Conservation (phyloP, 1,139 yeast genomes). For the Candida labiduridarum region DNA sequence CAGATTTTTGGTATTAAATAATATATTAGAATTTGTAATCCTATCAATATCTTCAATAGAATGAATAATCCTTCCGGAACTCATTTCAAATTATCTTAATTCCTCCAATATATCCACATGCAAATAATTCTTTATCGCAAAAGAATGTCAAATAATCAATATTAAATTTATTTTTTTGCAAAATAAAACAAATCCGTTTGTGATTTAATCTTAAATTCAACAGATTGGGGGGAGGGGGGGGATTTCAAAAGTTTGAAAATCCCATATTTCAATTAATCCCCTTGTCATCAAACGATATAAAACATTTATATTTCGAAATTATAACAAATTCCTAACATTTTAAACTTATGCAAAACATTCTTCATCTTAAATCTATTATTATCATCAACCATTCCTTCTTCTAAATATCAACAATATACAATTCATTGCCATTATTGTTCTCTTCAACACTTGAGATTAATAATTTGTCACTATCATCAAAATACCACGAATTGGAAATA, state of each 20-base stretch:
- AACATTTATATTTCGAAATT: constrained; percentile 29
- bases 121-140: neutral
- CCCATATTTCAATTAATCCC: constrained; percentile 53
- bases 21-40: constrained; percentile 5
- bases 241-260: constrained; percentile 12
- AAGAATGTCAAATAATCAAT: neutral
- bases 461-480: constrained; percentile 16
- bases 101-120: neutral
- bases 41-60: constrained; percentile 6
- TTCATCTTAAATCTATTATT: no score
- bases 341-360: constrained; percentile 26
- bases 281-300: constrained; percentile 37
- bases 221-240: constrained; percentile 24
- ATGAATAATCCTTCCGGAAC: constrained; percentile 5
- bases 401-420: constrained; percentile 19
- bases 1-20: constrained; percentile 4
- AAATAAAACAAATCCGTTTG: constrained; percentile 46
- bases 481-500: constrained; percentile 23
- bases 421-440: constrained; percentile 6
- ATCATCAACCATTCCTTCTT: constrained; percentile 17
- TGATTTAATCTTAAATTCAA: constrained; percentile 39
- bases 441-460: constrained; percentile 26
- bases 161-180: constrained; percentile 20
- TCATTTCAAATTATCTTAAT: constrained; percentile 1
- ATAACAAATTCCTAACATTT: constrained; percentile 29